These are phyloP conservation scores for Diaporthe sp. DNA, from an alignment of 2,329 filamentous ascomycete genomes.

Conservation along the genomic window DNA sequence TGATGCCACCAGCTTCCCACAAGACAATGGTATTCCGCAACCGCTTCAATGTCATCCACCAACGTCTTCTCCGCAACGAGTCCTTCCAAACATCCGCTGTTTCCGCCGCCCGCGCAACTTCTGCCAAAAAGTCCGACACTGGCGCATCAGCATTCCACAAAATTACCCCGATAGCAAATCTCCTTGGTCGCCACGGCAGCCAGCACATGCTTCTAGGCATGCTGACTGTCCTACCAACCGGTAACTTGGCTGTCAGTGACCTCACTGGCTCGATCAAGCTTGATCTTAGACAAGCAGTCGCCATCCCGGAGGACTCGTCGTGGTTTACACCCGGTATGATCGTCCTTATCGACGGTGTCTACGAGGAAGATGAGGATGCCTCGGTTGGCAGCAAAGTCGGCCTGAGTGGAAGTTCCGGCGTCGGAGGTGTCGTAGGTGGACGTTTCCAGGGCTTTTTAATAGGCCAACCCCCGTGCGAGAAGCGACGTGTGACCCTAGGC, in stretches of 20 bases:
- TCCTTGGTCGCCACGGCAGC: conserved; percentile 83
- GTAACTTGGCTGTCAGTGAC: conserved; percentile 86
- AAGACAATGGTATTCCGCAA: conserved; percentile 91
- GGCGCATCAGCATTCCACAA: conserved; percentile 79
- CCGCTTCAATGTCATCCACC: conserved; percentile 91
- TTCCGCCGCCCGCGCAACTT: conserved; percentile 69
- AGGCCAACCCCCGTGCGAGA: conserved; percentile 91
- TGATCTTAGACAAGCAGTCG: conserved; percentile 84
- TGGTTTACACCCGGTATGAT: conserved; percentile 99
- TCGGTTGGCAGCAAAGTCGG: conserved; percentile 67
- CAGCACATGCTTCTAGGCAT: conserved; percentile 90
- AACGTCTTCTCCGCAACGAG: conserved; percentile 92
- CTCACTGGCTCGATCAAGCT: conserved; percentile 89
- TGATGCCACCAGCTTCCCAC: conserved; percentile 82
- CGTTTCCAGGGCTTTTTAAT: conserved; percentile 92
- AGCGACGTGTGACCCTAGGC: conserved; percentile 83
- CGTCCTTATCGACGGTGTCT: conserved; percentile 93
- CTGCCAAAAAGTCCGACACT: conserved; percentile 72
- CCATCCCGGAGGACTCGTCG: conserved; percentile 86
- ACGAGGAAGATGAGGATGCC: conserved; percentile 89
- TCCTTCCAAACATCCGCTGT: conserved; percentile 89
- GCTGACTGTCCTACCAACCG: conserved; percentile 84
- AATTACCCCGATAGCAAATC: conserved; percentile 86
- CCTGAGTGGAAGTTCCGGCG: conserved; percentile 82
- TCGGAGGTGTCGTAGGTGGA: conserved; percentile 93